A percentile compares a stretch with the other conserved stretches of the same genome.
Evolutionary conservation across 179 eudicot species (phyloP).

Genomic region (Vitellaria paradoxa): DNA sequence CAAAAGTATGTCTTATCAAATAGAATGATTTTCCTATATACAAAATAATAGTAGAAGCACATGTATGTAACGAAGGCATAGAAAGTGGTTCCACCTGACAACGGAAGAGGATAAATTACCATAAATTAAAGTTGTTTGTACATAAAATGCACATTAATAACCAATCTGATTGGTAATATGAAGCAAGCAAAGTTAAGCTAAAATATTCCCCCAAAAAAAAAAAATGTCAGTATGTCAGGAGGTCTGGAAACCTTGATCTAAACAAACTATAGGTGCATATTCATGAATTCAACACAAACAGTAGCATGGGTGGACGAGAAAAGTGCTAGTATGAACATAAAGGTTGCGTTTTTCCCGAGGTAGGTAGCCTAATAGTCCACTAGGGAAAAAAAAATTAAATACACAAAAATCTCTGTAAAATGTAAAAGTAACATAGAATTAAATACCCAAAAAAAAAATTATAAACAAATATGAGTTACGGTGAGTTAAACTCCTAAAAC

Average conservation of each 20-base stretch:
- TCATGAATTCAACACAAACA: background rate
- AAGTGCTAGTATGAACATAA: background rate
- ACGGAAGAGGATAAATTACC: background rate
- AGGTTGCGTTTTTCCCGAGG: background rate
- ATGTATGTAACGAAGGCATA: background rate
- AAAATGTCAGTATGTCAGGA: background rate
- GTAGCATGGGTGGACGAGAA: background rate
- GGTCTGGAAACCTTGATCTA: background rate
- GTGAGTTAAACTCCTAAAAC: background rate
- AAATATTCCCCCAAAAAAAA: background rate
- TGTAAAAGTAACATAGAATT: background rate
- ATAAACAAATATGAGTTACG: background rate
- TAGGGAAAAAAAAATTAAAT: background rate
- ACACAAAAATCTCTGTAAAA: background rate
- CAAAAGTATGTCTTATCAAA: too few relatives aligned
- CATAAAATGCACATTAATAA: background rate
- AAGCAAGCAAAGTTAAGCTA: background rate
- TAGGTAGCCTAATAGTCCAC: background rate
- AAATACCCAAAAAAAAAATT: background rate
- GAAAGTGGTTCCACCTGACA: background rate
- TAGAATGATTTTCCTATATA: too few relatives aligned
- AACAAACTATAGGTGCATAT: background rate
- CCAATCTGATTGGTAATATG: background rate
- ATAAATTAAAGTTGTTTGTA: background rate
- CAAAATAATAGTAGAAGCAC: too few relatives aligned